Base-by-base conservation (phyloP, 805 yeast genomes). In the Myxozyma neglecta region DNA sequence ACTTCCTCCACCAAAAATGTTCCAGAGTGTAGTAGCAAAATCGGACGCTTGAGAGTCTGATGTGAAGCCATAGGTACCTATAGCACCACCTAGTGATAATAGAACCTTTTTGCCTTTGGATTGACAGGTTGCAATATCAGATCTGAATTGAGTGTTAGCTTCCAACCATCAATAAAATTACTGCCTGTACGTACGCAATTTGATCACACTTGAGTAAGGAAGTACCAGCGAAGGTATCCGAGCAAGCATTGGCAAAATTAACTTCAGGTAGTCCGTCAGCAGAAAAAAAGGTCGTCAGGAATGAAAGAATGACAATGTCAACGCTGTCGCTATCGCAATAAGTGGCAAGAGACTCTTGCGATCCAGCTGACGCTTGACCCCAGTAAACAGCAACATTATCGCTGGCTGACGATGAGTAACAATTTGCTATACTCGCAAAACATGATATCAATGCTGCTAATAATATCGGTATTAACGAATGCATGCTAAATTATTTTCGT, bases 291-390 rank as follows among this genome's bases (percentile, higher is more conserved):
- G 77, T 73, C 58, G 81, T 75, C 70, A 91, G 73, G 75, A 92
- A 92, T 1, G 97, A 83, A 39, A 57, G 60, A 20, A 59, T 84
- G 81, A 16, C 81, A 79, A 62, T 72, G 24, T 39, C 43, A 29
- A 70, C 86, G 83, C 57, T 81, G 18, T 47, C 40, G 43, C 44
- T 47, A n/a, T 47, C 53, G 79, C 97, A 90, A 77, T 89, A 89
- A 55, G 77, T 73, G 2, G 80, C 67, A 16, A 83, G 71, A 7
- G 71, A 69, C 16, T 76, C 71, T 68, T 83, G 85, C 10, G 79
- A 71, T 6, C 88, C 88, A 18, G 82, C 85, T 9, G 91, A 84
- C 66, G 83, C 81, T 74, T 89, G 96, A 52, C 96, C 96, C 96
- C 96, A 89, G 75, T 89, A 89, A 9, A 88, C 79, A 34, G 86